Evolutionary conservation across 2,329 filamentous ascomycete species (phyloP), one percentile per base, ranked within the genome.

Genomic region (Penicillium freii): DNA sequence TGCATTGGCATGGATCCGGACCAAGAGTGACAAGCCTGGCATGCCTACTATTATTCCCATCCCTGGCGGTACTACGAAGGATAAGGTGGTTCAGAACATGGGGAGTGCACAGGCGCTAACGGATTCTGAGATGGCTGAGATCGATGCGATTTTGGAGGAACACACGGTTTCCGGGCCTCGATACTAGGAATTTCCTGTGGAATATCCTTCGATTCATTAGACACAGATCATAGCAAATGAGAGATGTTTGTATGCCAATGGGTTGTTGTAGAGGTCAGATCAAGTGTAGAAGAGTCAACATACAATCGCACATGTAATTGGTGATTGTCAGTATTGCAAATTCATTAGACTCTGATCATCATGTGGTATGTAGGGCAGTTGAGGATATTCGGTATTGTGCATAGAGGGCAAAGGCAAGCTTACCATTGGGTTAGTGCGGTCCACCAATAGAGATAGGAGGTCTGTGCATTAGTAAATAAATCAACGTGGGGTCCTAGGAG

Each of bases 71-170:
- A 74, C 71, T n/a, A 72, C 72, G n/a, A 64, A 57, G 15, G 67
- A 71, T 52, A 74, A 71, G 64, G 67, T 74, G 29, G 66, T 65
- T 33, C 71, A 76, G 62, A 76, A 75, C 42, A 60, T 67, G 63
- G 42, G 65, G 19, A 68, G 67, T 10, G 62, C 70, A 4, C 65
- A 70, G 43, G 53, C 60, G 36, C 61, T 77, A 9, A 67, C 66
- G 2, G 70, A 73, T 40, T 65, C 67, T 17, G 74, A 78, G 51
- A 62, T 84, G 71, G 77, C 78, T 44, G 80, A 81, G 64, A 76
- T 86, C 51, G 78, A 81, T 40, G 73, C 75, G 19, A 77, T 86
- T 56, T 59, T 84, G 59, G 78, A 79, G 60, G 77, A 75, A 53
- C 71, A 80, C 39, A 68, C 75, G 45, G 67, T 80, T 31, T 62